Evolutionary conservation across 345 rosid species (phyloP).

Genomic region (Triadica sebifera): DNA sequence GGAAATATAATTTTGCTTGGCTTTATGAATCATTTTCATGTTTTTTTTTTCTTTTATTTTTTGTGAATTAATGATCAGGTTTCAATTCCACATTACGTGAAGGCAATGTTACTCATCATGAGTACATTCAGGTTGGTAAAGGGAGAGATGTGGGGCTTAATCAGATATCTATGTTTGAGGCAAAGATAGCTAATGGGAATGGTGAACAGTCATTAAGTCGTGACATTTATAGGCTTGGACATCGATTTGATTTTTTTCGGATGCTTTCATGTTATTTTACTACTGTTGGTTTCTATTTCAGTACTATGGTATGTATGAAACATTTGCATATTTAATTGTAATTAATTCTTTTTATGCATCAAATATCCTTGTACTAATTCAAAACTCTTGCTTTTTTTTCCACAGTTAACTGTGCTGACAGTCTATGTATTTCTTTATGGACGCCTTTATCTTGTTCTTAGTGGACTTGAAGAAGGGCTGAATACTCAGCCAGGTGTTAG

Average conservation of each 20-base stretch:
- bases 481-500: conserved; percentile 66
- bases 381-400: conserved; percentile 22
- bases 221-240: conserved; percentile 95
- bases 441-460: conserved; percentile 91
- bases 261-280: conserved; percentile 98
- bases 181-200: conserved; percentile 96
- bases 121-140: conserved; percentile 98
- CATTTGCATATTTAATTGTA: neutral
- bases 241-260: conserved; percentile 94
- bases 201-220: conserved; percentile 98
- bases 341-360: neutral
- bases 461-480: conserved; percentile 90
- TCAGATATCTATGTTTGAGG: conserved; percentile 98
- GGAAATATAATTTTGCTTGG: no score
- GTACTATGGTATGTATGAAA: conserved; percentile 61
- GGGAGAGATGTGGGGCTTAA: conserved; percentile 99
- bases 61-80: conserved; percentile 62
- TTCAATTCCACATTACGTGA: conserved; percentile 97
- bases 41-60: no score
- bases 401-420: conserved; percentile 90
- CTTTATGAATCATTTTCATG: neutral
- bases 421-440: conserved; percentile 97
- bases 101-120: conserved; percentile 99
- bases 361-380: neutral
- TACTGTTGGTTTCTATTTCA: conserved; percentile 94